phyloP scores from a whole-genome alignment of 495 filamentous ascomycete species.

The Bathelium albidoporum region DNA sequence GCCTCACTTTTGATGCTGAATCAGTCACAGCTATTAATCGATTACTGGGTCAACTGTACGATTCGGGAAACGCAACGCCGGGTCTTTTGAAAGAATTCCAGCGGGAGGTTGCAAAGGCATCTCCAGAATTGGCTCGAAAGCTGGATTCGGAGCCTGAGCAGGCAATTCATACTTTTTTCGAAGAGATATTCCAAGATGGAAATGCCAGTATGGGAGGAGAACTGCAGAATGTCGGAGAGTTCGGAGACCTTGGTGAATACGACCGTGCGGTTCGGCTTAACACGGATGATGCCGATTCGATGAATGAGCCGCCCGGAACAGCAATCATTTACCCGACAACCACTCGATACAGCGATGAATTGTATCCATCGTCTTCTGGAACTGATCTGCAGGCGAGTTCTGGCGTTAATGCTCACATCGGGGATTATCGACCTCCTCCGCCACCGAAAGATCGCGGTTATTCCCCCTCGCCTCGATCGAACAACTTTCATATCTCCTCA shows the following conservation, averaged over 20 bases:
- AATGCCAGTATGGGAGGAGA: neutral
- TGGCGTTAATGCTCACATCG: slow-evolving; percentile 5
- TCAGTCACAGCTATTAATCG: slow-evolving; percentile 35
- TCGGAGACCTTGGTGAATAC: slow-evolving; percentile 4
- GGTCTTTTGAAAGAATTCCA: slow-evolving; percentile 24
- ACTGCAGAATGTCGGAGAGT: neutral
- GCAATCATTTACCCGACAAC: slow-evolving; percentile 6
- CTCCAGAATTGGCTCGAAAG: slow-evolving; percentile 37
- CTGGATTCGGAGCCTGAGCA: neutral
- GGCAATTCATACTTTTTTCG: neutral
- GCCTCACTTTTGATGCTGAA: slow-evolving; percentile 33
- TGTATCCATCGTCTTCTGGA: slow-evolving; percentile 9
- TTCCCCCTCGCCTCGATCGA: slow-evolving; percentile 15
- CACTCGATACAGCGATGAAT: slow-evolving; percentile 2
- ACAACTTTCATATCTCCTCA: slow-evolving; percentile 2
- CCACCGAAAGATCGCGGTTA: slow-evolving; percentile 27
- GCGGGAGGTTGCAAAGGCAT: slow-evolving; percentile 26
- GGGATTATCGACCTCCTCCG: slow-evolving; percentile 19
- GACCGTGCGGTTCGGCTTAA: slow-evolving; percentile 13
- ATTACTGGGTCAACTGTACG: slow-evolving; percentile 35
- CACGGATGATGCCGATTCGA: slow-evolving; percentile 23
- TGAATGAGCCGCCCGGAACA: slow-evolving; percentile 11
- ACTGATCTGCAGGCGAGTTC: slow-evolving; percentile 4
- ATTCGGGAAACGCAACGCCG: slow-evolving; percentile 11
- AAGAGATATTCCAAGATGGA: neutral